A percentile compares a stretch with the other conserved stretches of the same genome.
These are phyloP conservation scores for Amauroascus niger DNA, from an alignment of 2,329 filamentous ascomycete genomes.

Conservation along the genomic window DNA sequence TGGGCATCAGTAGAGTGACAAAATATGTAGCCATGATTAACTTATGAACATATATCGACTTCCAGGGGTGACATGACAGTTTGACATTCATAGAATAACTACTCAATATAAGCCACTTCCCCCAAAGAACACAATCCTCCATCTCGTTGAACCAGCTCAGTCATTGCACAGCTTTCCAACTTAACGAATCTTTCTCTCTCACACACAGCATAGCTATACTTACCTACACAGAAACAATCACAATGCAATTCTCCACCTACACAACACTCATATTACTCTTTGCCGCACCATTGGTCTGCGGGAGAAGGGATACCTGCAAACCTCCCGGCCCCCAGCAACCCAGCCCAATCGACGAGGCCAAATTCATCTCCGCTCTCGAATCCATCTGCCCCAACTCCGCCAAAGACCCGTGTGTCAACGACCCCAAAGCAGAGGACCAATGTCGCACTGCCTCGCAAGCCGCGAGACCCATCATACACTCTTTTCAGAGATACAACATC, in stretches of 20 bases:
- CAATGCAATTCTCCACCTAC: slow-evolving; percentile 3
- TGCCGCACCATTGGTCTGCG: background rate
- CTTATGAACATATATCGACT: no score
- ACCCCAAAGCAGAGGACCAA: slow-evolving; percentile 42
- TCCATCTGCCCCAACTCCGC: slow-evolving; percentile 49
- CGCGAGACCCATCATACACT: slow-evolving; percentile 46
- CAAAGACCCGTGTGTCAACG: slow-evolving; percentile 39
- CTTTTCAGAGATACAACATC: slow-evolving; percentile 51
- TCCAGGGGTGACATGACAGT: no score
- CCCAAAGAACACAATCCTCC: no score
- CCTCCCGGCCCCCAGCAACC: background rate
- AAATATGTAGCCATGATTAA: no score
- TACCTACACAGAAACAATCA: background rate
- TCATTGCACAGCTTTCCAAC: background rate
- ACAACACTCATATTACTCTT: background rate
- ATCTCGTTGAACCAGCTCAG: background rate
- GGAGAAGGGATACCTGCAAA: background rate
- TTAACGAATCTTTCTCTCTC: background rate
- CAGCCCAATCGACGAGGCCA: background rate
- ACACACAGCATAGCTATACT: background rate
- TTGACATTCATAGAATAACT: no score
- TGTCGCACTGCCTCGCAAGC: slow-evolving; percentile 58
- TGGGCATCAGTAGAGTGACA: no score
- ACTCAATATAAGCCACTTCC: no score
- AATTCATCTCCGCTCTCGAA: slow-evolving; percentile 9